Conservation (phyloP, 805 yeast species). For the Danielozyma ontarioensis region DNA sequence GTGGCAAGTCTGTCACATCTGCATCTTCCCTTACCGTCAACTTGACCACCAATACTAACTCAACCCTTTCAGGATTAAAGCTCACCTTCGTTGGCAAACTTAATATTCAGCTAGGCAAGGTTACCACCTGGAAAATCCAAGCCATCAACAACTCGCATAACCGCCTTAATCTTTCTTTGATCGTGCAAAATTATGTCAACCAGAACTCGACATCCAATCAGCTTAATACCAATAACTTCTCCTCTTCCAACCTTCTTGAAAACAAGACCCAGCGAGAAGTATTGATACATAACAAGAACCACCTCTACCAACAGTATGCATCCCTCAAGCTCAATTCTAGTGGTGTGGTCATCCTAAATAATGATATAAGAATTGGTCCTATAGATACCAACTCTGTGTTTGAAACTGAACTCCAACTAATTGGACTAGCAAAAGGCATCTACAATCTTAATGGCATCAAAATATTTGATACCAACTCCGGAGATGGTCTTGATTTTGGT, state of each 20-base stretch:
- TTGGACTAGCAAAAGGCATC: conserved; percentile 63
- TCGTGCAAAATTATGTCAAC: conserved; percentile 21
- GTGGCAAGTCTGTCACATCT: conserved; percentile 8
- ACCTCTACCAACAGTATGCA: conserved; percentile 28
- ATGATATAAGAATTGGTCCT: conserved; percentile 61
- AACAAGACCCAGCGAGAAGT: conserved; percentile 6
- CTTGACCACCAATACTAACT: conserved; percentile 20
- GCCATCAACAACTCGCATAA: conserved; percentile 57
- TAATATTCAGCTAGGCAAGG: conserved; percentile 53
- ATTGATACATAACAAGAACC: conserved; percentile 16
- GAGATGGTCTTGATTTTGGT: conserved; percentile 70
- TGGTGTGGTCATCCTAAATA: conserved; percentile 61
- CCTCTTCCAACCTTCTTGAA: conserved; percentile 14
- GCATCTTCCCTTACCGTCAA: conserved; percentile 33
- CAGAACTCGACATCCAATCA: conserved; percentile 19
- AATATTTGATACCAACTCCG: conserved; percentile 55
- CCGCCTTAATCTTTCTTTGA: conserved; percentile 47
- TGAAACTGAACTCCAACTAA: conserved; percentile 55
- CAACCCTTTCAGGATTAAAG: conserved; percentile 33
- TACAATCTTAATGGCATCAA: conserved; percentile 61
- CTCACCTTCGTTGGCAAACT: conserved; percentile 58
- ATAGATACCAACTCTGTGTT: conserved; percentile 57
- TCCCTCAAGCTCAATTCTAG: conserved; percentile 35
- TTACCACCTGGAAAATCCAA: conserved; percentile 59
- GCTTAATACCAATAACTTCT: conserved; percentile 6